phyloP scores from a whole-genome alignment of 805 yeast species.

The Pichia nanzhaoensis region DNA sequence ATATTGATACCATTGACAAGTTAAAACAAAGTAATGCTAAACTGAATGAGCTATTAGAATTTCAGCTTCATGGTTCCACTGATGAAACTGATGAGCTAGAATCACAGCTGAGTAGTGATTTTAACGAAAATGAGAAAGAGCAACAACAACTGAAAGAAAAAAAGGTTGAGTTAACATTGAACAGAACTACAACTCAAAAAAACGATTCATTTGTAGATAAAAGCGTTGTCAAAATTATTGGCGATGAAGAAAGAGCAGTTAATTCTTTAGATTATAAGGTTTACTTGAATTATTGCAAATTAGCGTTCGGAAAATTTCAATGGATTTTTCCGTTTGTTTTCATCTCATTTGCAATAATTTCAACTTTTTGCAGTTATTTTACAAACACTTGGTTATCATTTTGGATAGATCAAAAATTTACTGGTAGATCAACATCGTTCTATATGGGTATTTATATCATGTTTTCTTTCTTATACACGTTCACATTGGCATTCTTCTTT shows the following conservation, averaged over 20 bases:
- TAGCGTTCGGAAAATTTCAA: slow-evolving; percentile 49
- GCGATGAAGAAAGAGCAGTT: slow-evolving; percentile 52
- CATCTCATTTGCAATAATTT: slow-evolving; percentile 21
- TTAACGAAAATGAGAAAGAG: slow-evolving; percentile 17
- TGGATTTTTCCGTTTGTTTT: slow-evolving; percentile 27
- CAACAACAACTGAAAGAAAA: slow-evolving; percentile 12
- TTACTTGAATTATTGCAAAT: slow-evolving; percentile 42
- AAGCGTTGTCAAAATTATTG: slow-evolving; percentile 31
- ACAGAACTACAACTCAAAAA: slow-evolving; percentile 11
- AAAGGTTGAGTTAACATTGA: slow-evolving; percentile 14
- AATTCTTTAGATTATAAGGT: slow-evolving; percentile 45
- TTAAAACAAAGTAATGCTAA: slow-evolving; percentile 35
- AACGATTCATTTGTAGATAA: not conserved
- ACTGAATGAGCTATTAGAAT: slow-evolving; percentile 36
- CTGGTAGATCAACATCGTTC: slow-evolving; percentile 39
- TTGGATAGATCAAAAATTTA: slow-evolving; percentile 61
- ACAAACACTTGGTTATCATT: slow-evolving; percentile 77
- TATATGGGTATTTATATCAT: slow-evolving; percentile 72
- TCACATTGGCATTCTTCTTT: slow-evolving; percentile 39
- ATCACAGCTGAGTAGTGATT: slow-evolving; percentile 1
- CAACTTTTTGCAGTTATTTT: slow-evolving; percentile 49
- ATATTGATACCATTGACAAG: slow-evolving; percentile 54
- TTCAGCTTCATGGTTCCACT: slow-evolving; percentile 27
- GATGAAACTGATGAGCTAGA: slow-evolving; percentile 15
- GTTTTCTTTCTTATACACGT: slow-evolving; percentile 44